Evolutionary conservation across 768 basidiomycete species (phyloP), one percentile per base, ranked within the genome.

Genomic region (Leucosporidium yakuticum): DNA sequence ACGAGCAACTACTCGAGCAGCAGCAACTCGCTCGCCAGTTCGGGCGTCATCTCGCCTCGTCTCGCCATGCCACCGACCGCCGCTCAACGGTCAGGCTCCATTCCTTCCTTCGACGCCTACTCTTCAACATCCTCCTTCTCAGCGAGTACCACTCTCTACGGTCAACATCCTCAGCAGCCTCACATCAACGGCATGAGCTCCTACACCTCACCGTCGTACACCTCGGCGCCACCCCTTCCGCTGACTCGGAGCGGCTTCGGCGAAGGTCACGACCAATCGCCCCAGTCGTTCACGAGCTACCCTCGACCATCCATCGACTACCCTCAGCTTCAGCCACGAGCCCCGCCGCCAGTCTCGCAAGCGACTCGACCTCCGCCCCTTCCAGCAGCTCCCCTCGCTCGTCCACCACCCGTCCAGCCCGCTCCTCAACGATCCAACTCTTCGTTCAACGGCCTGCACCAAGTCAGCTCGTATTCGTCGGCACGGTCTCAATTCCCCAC

Each of bases 1-100:
- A 27, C 58, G 4, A 17, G 19, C 39, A 44, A n/a, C 58, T 59
- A 23, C 39, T 4, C 39, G 15, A 44, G 23, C 58, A 17, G 11
- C 58, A 6, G 36, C 27, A 12, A 23, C 39, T 0, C 58, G 2
- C 14, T 44, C 6, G 39, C 39, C 39, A 15, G 39, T 0, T 47
- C 62, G 1, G 64, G 56, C 4, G 31, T 73, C 25, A 31, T 73
- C 20, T 69, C 68, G 20, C 71, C 71, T 7, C 67, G 68, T 0
- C 60, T 73, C 14, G 63, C 71, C 20, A 67, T 73, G 71, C 71
- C 71, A 1, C 68, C 71, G 1, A 54, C 60, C 19, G 71, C 65
- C 7, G 68, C 67, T 2, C 68, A 69, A 11, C 68, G 71, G 0
- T 31, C 60, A 9, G 71, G 71, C 0, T 19, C 62, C 4, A 55